Evolutionary conservation across 1,284 basidiomycete genomes (phyloP).

Genomic region (Malassezia furfur): DNA sequence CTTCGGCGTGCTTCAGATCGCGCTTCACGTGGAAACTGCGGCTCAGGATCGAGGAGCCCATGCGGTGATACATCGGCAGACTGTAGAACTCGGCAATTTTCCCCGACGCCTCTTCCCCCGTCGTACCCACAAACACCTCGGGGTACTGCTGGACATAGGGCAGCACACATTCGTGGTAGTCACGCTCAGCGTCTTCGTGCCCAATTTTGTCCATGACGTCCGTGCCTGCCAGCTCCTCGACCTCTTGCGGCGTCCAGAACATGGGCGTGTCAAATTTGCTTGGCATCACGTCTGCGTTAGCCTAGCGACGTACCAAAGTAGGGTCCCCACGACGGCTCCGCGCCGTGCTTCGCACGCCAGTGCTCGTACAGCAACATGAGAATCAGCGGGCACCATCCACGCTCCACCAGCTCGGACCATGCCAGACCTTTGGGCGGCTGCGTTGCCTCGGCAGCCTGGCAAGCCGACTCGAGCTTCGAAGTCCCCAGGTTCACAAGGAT

Average conservation of each 20-base stretch:
- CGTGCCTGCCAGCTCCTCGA: conserved; percentile 71
- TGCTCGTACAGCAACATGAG: conserved; percentile 92
- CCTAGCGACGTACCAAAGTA: conserved; percentile 21
- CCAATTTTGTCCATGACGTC: conserved; percentile 80
- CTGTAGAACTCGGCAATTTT: conserved; percentile 57
- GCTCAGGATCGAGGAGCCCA: conserved; percentile 86
- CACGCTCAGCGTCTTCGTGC: conserved; percentile 66
- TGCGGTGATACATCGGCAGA: conserved; percentile 70
- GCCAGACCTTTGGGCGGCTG: background rate
- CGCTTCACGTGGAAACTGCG: conserved; percentile 67
- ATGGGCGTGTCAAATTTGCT: conserved; percentile 70
- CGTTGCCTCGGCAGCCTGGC: conserved; percentile 17
- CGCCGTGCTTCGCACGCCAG: conserved; percentile 19
- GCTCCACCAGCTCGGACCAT: conserved; percentile 24
- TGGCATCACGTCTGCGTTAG: conserved; percentile 55
- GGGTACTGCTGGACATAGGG: conserved; percentile 47
- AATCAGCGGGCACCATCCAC: conserved; percentile 79
- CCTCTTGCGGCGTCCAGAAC: conserved; percentile 75
- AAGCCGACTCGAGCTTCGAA: conserved; percentile 53
- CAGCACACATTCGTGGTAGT: conserved; percentile 54
- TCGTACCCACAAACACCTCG: conserved; percentile 27
- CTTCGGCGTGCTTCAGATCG: conserved; percentile 11
- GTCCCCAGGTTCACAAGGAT: conserved; percentile 71
- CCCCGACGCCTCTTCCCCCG: background rate
- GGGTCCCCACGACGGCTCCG: conserved; percentile 23